A percentile compares a stretch with the other conserved stretches of the same genome.
These are phyloP conservation scores for Naematelia aurantialba DNA, from an alignment of 768 basidiomycete species.

Conservation along the genomic window DNA sequence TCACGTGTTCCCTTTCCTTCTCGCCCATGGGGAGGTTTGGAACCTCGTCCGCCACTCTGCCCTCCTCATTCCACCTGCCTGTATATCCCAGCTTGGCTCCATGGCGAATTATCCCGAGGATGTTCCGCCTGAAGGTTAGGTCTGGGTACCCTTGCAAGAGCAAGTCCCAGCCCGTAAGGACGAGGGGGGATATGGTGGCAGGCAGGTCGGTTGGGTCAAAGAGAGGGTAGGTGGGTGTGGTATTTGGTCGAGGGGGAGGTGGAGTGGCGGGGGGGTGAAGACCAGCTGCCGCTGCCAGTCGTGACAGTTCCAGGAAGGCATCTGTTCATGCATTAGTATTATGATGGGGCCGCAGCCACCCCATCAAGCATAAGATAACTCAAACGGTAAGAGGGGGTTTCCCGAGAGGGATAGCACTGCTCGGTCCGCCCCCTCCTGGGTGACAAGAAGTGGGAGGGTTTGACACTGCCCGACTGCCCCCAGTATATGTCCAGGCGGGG, in stretches of 20 bases:
- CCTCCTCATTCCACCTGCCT: not conserved
- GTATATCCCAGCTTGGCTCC: conserved; percentile 4
- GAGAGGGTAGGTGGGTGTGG: not conserved
- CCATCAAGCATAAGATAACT: not conserved
- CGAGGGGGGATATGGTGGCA: not conserved
- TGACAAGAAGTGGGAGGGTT: not conserved
- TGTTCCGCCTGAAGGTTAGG: not conserved
- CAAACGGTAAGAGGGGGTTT: not conserved
- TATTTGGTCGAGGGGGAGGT: not conserved
- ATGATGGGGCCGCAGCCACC: not conserved
- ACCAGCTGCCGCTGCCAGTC: too few relatives aligned
- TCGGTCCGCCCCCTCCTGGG: not conserved
- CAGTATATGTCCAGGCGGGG: not conserved
- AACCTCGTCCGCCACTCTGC: not conserved
- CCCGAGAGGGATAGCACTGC: not conserved
- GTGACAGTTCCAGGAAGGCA: not conserved
- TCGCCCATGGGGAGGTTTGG: conserved; percentile 11
- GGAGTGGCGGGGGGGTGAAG: too few relatives aligned
- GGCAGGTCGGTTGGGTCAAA: not conserved
- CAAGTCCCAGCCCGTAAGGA: not conserved
- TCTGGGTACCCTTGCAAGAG: not conserved
- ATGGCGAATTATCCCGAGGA: conserved; percentile 2
- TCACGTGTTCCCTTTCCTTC: not conserved
- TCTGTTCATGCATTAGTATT: too few relatives aligned
- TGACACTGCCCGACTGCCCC: not conserved